Base-by-base conservation (phyloP, 257 asterid genomes). In the Plantago elongata region DNA sequence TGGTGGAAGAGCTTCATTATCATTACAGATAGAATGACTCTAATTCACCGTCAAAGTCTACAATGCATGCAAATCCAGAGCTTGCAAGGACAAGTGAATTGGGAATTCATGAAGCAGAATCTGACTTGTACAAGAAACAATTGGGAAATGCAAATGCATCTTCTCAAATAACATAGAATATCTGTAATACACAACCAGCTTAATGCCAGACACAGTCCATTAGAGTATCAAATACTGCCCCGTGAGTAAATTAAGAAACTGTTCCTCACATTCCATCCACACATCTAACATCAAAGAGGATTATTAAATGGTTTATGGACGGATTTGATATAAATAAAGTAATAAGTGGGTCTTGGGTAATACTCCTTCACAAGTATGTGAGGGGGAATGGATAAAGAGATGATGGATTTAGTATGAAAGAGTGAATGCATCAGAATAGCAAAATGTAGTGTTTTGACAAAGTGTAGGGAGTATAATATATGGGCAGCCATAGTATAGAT, bases 111-210 rank as follows among this genome's bases (percentile, higher is more conserved):
- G 17, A 16, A 40, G 13, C 12, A 27, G 49, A 52, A 51, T 11
- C 14, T 51, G 27, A 59, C 17, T 18, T 34, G 51, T 37, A 46
- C 45, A 60, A 45, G 29, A 42, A 58, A 6, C 17, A 14, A 27
- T 15, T 16, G 9, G 50, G 45, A 68, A 63, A 54, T 9, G 43
- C 42, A 57, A 13, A 43, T 42, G 42, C 63, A 67, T 54, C 62
- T 54, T 57, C 15, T 38, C 44, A 34, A 16, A 55, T 14, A 52
- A 56, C 45, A 57, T 15, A 11, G 27, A 45, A 43, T 47, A 7
- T 42, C 9, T 16, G 61, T 44, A 57, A 5, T 12, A 13, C 57
- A 29, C 29, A 16, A 54, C 54, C 47, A 22, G 11, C 9, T 30
- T 9, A 44, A 22, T n/a, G 50, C 27, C 10, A 61, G 27, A 16